Evolutionary conservation across 2,329 filamentous ascomycete genomes (phyloP).

Genomic region (Fusarium clavum): DNA sequence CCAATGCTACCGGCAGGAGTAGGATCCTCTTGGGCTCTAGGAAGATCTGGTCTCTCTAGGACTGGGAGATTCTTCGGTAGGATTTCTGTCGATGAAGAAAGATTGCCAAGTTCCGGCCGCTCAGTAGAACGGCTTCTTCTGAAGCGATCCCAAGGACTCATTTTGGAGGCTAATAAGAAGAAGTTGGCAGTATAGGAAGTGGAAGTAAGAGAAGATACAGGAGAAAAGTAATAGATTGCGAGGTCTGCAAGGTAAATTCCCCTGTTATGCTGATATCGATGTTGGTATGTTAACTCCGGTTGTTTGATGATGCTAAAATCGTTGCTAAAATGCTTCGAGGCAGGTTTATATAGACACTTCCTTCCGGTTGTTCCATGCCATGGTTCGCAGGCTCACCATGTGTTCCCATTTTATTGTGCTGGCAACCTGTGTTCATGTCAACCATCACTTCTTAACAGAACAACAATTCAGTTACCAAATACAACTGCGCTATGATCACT

Average conservation of each 20-base stretch:
- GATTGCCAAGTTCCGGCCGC: neutral
- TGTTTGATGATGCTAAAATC: neutral
- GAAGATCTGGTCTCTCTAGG: neutral
- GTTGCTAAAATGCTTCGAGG: too few species aligned
- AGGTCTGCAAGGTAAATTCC: neutral
- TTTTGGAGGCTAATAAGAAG: neutral
- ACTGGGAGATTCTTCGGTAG: neutral
- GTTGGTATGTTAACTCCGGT: neutral
- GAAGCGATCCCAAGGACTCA: neutral
- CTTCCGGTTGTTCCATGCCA: neutral
- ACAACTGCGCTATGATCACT: neutral
- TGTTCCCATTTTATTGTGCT: neutral
- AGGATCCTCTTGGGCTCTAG: neutral
- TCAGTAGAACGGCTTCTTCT: neutral
- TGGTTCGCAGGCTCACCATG: neutral
- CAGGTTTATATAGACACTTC: slow-evolving; percentile 1
- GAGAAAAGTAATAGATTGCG: neutral
- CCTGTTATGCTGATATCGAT: neutral
- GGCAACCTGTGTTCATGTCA: neutral
- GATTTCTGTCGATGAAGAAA: neutral
- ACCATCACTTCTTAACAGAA: neutral
- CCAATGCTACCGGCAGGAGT: neutral
- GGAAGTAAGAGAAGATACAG: neutral
- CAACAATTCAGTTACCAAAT: neutral
- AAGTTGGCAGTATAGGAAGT: neutral